Percentiles rank a stretch among this genome's conserved stretches.
Evolutionary conservation across 345 rosid genomes (phyloP).

Genomic region (Chamaenerion angustifolium): DNA sequence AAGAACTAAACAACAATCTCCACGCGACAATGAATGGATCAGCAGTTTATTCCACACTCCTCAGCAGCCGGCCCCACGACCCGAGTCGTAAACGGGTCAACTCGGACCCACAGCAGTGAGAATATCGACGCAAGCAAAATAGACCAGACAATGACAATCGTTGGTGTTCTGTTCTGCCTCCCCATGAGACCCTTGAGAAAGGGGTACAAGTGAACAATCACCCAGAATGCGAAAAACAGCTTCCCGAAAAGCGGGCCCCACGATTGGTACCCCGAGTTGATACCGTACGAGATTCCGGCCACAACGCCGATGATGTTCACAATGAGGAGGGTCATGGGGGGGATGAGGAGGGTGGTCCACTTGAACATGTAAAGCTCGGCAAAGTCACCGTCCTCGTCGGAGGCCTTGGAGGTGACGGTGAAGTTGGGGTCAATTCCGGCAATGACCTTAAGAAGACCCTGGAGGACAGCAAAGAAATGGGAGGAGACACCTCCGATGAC

Average conservation of each 20-base stretch:
- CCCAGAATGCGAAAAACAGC: constrained; percentile 87
- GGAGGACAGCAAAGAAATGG: constrained; percentile 77
- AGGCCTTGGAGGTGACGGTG: constrained; percentile 81
- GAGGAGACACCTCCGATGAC: constrained; percentile 88
- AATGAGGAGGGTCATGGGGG: constrained; percentile 78
- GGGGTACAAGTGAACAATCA: constrained; percentile 77
- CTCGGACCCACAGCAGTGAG: constrained; percentile 73
- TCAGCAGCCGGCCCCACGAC: constrained; percentile 63
- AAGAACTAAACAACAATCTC: too few species aligned
- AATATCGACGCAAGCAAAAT: constrained; percentile 79
- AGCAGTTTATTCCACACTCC: constrained; percentile 80
- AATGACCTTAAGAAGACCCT: constrained; percentile 78
- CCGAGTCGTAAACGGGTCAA: constrained; percentile 73
- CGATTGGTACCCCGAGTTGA: constrained; percentile 74
- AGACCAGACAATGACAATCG: constrained; percentile 89
- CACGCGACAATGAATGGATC: neutral
- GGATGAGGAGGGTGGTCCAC: constrained; percentile 91
- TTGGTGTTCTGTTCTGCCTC: constrained; percentile 80
- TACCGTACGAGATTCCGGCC: constrained; percentile 74
- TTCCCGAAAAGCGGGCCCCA: constrained; percentile 94
- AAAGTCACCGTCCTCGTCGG: constrained; percentile 76
- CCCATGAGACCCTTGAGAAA: constrained; percentile 96
- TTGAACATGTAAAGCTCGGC: constrained; percentile 76
- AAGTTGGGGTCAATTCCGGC: constrained; percentile 90
- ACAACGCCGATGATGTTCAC: constrained; percentile 78